phyloP scores from a whole-genome alignment of 768 basidiomycete species.

The Cyclocybe aegerita region DNA sequence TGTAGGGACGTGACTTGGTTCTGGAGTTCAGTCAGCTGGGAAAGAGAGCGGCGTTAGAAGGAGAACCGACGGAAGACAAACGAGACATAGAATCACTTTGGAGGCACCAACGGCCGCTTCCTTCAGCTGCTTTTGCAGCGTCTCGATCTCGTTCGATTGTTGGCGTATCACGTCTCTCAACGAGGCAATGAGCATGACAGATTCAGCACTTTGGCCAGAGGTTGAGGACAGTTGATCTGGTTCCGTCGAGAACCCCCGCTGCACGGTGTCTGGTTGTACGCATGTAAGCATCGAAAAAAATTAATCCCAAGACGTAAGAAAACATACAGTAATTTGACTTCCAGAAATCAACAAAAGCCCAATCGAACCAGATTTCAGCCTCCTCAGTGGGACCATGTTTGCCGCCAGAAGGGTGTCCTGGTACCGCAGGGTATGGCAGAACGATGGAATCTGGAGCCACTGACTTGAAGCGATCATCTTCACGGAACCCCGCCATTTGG shows the following conservation, averaged over 20 bases:
- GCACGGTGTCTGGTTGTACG: slow-evolving; percentile 59
- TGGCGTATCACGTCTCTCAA: slow-evolving; percentile 80
- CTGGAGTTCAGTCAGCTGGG: slow-evolving; percentile 45
- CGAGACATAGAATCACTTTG: not conserved
- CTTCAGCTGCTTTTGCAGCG: slow-evolving; percentile 60
- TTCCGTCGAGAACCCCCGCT: slow-evolving; percentile 68
- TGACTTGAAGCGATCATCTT: slow-evolving; percentile 90
- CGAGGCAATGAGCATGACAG: slow-evolving; percentile 78
- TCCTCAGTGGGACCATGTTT: slow-evolving; percentile 52
- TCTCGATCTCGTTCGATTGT: slow-evolving; percentile 80
- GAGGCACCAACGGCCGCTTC: slow-evolving; percentile 15
- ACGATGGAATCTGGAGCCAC: slow-evolving; percentile 87
- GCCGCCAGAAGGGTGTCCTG: slow-evolving; percentile 28
- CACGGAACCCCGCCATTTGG: slow-evolving; percentile 82
- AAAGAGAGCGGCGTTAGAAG: not conserved
- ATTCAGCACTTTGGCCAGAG: slow-evolving; percentile 70
- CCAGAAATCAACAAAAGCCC: slow-evolving; percentile 98
- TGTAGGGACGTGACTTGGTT: slow-evolving; percentile 47
- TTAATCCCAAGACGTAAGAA: not conserved
- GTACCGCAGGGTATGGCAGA: slow-evolving; percentile 44
- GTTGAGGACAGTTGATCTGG: slow-evolving; percentile 64
- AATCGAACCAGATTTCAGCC: slow-evolving; percentile 96
- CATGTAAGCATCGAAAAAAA: not conserved
- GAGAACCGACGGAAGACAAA: not conserved
- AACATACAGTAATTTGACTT: slow-evolving; percentile 93